Percentiles rank a stretch among this genome's conserved stretches.
phyloP scores from a whole-genome alignment of 257 asterid genomes.

The Agastache rugosa region DNA sequence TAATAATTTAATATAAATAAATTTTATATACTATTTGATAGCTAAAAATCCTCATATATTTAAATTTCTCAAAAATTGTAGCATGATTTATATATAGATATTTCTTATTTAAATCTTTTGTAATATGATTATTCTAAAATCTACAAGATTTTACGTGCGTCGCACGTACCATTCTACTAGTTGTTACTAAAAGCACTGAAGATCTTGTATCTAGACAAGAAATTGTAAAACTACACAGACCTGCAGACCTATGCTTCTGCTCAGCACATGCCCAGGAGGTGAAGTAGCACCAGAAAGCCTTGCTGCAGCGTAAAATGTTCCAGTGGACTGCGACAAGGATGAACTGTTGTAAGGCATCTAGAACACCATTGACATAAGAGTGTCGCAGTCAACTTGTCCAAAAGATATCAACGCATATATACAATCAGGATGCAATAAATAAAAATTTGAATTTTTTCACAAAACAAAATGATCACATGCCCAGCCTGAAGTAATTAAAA shows the following conservation, averaged over 20 bases:
- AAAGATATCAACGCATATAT: background rate
- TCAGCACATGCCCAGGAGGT: slow-evolving; percentile 89
- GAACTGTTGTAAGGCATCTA: slow-evolving; percentile 25
- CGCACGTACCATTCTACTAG: too few relatives aligned
- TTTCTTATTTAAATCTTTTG: too few relatives aligned
- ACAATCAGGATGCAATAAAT: background rate
- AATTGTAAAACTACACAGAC: slow-evolving; percentile 37
- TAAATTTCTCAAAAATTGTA: too few relatives aligned
- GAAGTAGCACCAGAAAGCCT: slow-evolving; percentile 94
- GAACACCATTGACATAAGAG: background rate
- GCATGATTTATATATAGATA: too few relatives aligned
- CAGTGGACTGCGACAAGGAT: slow-evolving; percentile 74
- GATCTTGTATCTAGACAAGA: background rate
- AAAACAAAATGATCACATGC: background rate
- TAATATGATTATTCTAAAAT: too few relatives aligned
- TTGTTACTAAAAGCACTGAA: background rate
- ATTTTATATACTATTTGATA: too few relatives aligned
- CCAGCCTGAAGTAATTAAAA: background rate
- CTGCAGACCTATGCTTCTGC: slow-evolving; percentile 98
- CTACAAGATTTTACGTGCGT: too few relatives aligned
- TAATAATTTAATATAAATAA: too few relatives aligned
- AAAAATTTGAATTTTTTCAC: background rate
- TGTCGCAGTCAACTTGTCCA: background rate
- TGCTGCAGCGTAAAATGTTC: slow-evolving; percentile 90
- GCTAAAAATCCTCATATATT: too few relatives aligned